Conservation (phyloP, 306 rosid species). For the Fragaria vesca region DNA sequence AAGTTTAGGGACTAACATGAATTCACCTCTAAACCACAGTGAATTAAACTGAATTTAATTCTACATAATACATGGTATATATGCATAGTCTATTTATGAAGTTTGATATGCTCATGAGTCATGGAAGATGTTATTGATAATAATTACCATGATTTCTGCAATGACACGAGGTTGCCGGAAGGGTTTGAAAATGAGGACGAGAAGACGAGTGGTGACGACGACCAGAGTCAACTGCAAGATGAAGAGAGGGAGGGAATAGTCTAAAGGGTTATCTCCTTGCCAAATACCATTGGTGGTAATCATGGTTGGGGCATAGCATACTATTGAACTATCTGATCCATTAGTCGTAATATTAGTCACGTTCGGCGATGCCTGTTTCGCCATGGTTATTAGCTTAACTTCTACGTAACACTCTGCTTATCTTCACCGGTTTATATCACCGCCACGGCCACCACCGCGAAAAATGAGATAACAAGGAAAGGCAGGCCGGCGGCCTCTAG, state of each 20-base stretch:
- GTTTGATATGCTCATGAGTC: neutral
- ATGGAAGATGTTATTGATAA: neutral
- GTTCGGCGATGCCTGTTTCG: constrained; percentile 19
- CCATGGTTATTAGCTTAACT: neutral
- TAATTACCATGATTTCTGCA: constrained; percentile 70
- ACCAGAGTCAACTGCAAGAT: constrained; percentile 73
- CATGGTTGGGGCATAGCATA: constrained; percentile 86
- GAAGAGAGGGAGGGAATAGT: constrained; percentile 92
- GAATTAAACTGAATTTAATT: no score
- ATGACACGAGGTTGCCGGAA: constrained; percentile 94
- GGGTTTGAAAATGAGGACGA: constrained; percentile 76
- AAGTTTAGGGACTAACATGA: no score
- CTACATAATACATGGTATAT: no score
- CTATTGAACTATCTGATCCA: constrained; percentile 36
- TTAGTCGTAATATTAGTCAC: constrained; percentile 6
- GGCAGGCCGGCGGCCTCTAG: neutral
- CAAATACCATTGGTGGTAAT: constrained; percentile 90
- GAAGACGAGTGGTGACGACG: constrained; percentile 57
- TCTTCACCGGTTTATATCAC: neutral
- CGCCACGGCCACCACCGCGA: neutral
- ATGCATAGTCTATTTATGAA: neutral
- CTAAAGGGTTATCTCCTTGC: constrained; percentile 95
- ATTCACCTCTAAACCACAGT: no score
- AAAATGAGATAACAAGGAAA: neutral
- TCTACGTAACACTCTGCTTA: neutral